Evolutionary conservation across 495 filamentous ascomycete species (phyloP), one percentile per base, ranked within the genome.

Genomic region (Penicillium samsonianum): DNA sequence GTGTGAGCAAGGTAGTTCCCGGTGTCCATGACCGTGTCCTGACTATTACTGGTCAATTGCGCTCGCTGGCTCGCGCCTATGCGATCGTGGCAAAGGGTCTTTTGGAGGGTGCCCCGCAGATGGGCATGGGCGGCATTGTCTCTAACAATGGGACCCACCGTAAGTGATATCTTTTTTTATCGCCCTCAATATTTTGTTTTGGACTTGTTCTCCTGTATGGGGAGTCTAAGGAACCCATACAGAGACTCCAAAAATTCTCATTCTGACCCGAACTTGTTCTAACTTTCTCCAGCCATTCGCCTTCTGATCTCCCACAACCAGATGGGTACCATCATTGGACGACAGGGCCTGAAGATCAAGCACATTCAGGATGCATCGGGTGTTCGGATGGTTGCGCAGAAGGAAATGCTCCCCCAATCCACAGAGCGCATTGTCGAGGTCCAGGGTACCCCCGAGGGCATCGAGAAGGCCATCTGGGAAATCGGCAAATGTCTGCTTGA

Each of bases 351-450:
- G 58, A 98, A 97, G 80, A 98, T 98, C 80, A 98, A 98, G 82
- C 89, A 96, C 73, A 98, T 98, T 64, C 94, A 98, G 72, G 95
- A 98, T 75, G 86, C 87, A 11, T 98, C 95, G 3, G 91, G 92
- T 59, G 93, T 97, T 55, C 90, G 94, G 63, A 98, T 98, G 94
- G 92, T 98, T 31, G 94, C 94, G 47, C 92, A 97, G 72, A 98
- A 98, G 77, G 94, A 98, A 68, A 98, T 98, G 94, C 87, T 98
- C 31, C 94, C 94, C 25, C 94, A 98, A 72, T 98, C 94, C 12
- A 98, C 94, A n/a, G 94, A 98, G 77, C 89, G 94, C 45, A 90
- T 98, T 62, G 95, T 98, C 53, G 95, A 98, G 70, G 89, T 98
- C 49, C 89, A 93, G 70, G 94, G 94, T 64, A 91, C 87, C 7